phyloP scores from a whole-genome alignment of 2,329 filamentous ascomycete genomes.

The Pseudocercospora crystallina region DNA sequence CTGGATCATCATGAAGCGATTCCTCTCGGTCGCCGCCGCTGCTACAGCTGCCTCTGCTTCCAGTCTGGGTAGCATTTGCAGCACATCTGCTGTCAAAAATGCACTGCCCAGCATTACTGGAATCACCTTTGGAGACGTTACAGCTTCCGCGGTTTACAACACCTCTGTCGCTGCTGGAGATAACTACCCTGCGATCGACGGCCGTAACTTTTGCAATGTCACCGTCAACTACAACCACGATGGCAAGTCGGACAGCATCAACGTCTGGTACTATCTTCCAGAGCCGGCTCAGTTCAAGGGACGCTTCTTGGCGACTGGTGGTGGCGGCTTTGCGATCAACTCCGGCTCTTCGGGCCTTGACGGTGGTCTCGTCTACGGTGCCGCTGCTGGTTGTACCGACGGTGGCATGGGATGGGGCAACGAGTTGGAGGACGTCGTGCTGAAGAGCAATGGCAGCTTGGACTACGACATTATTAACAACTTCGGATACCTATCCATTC shows the following conservation, averaged over 20 bases:
- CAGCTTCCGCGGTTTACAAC: slow-evolving; percentile 12
- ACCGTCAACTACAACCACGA: slow-evolving; percentile 45
- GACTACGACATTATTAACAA: slow-evolving; percentile 53
- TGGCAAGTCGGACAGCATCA: slow-evolving; percentile 36
- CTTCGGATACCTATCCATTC: slow-evolving; percentile 53
- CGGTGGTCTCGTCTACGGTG: slow-evolving; percentile 47
- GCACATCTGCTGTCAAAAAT: slow-evolving; percentile 1
- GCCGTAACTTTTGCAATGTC: slow-evolving; percentile 37
- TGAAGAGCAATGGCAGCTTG: slow-evolving; percentile 47
- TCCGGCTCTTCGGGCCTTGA: slow-evolving; percentile 31
- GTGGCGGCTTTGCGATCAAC: slow-evolving; percentile 42
- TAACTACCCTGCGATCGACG: slow-evolving; percentile 14
- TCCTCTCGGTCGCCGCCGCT: too few relatives aligned
- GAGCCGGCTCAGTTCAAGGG: slow-evolving; percentile 46
- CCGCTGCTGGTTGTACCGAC: slow-evolving; percentile 50
- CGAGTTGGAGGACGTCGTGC: slow-evolving; percentile 6
- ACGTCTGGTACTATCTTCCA: slow-evolving; percentile 46
- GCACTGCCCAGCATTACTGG: slow-evolving; percentile 10
- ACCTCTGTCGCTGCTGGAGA: slow-evolving; percentile 14
- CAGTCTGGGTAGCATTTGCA: slow-evolving; percentile 9
- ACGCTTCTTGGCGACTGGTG: slow-evolving; percentile 49
- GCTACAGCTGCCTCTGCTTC: slow-evolving; percentile 13
- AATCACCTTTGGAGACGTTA: slow-evolving; percentile 15
- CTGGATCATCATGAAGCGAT: too few relatives aligned
- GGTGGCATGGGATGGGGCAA: slow-evolving; percentile 43